phyloP scores from a whole-genome alignment of 1,284 basidiomycete species.

The Microbotryomycetes sp. region DNA sequence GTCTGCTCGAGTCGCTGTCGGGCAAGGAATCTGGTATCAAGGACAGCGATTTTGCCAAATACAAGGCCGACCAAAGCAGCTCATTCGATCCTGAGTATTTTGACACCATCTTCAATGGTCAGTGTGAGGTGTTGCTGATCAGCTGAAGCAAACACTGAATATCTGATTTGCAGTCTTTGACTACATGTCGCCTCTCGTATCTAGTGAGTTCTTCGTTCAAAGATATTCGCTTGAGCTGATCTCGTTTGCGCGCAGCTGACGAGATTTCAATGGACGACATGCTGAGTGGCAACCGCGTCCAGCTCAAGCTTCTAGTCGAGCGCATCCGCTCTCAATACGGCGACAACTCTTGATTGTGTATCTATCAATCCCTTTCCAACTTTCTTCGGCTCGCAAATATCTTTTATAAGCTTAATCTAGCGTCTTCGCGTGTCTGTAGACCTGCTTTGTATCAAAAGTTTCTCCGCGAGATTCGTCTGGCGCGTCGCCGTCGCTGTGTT shows the following conservation, averaged over 20 bases:
- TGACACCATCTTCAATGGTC: slow-evolving; percentile 71
- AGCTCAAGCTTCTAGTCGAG: slow-evolving; percentile 65
- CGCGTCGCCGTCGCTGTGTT: too few species aligned
- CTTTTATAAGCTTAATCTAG: too few species aligned
- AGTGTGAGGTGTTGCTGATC: too few species aligned
- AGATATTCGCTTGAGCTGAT: not conserved
- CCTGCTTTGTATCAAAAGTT: too few species aligned
- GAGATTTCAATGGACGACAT: slow-evolving; percentile 85
- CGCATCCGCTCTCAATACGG: slow-evolving; percentile 45
- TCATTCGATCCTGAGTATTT: slow-evolving; percentile 44
- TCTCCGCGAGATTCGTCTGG: too few species aligned
- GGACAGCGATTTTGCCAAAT: slow-evolving; percentile 27
- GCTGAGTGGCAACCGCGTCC: slow-evolving; percentile 64
- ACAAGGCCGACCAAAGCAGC: slow-evolving; percentile 16
- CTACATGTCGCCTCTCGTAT: slow-evolving; percentile 24
- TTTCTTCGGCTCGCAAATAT: too few species aligned
- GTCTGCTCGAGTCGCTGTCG: slow-evolving; percentile 42
- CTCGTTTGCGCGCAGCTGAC: slow-evolving; percentile 50
- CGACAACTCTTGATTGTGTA: too few species aligned
- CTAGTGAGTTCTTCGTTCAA: slow-evolving; percentile 4
- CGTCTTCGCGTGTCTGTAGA: too few species aligned
- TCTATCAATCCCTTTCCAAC: too few species aligned
- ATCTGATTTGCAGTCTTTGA: slow-evolving; percentile 20
- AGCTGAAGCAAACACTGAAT: too few species aligned
- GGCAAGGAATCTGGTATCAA: slow-evolving; percentile 31